phyloP scores from a whole-genome alignment of 2,329 filamentous ascomycete genomes.

The Alternaria atra region DNA sequence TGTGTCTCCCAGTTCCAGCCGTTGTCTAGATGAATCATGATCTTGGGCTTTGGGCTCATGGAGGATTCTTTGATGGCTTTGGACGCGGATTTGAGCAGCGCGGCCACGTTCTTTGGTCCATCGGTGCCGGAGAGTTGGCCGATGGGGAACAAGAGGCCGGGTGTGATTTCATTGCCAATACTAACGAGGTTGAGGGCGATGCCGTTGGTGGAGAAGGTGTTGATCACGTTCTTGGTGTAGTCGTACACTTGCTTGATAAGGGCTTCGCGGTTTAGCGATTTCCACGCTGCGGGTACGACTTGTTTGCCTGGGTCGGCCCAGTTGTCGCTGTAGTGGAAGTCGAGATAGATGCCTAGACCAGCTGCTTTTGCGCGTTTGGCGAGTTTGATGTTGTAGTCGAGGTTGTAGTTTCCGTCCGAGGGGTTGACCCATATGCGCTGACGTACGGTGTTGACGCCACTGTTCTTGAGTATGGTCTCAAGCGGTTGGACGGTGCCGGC shows the following conservation, averaged over 20 bases:
- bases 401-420: slow-evolving; percentile 69
- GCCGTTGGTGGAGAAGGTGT: slow-evolving; percentile 66
- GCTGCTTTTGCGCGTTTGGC: slow-evolving; percentile 70
- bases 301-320: slow-evolving; percentile 76
- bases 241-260: slow-evolving; percentile 72
- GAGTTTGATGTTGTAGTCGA: slow-evolving; percentile 75
- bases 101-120: slow-evolving; percentile 65
- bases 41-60: slow-evolving; percentile 67
- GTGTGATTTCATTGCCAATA: slow-evolving; percentile 77
- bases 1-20: slow-evolving; percentile 77
- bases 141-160: slow-evolving; percentile 72
- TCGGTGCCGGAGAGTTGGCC: slow-evolving; percentile 63
- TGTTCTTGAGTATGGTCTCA: slow-evolving; percentile 68
- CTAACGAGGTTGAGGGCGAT: slow-evolving; percentile 70
- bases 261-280: slow-evolving; percentile 63
- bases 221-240: slow-evolving; percentile 70
- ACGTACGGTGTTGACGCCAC: slow-evolving; percentile 74
- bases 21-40: slow-evolving; percentile 79
- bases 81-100: slow-evolving; percentile 70
- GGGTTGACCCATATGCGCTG: slow-evolving; percentile 76
- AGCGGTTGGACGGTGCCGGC: slow-evolving; percentile 64
- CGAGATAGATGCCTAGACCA: slow-evolving; percentile 68
- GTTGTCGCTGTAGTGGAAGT: slow-evolving; percentile 73
- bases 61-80: slow-evolving; percentile 71
- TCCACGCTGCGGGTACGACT: slow-evolving; percentile 70